These are phyloP conservation scores for Alternaria sp. DNA, from an alignment of 2,329 filamentous ascomycete genomes.

Conservation along the genomic window DNA sequence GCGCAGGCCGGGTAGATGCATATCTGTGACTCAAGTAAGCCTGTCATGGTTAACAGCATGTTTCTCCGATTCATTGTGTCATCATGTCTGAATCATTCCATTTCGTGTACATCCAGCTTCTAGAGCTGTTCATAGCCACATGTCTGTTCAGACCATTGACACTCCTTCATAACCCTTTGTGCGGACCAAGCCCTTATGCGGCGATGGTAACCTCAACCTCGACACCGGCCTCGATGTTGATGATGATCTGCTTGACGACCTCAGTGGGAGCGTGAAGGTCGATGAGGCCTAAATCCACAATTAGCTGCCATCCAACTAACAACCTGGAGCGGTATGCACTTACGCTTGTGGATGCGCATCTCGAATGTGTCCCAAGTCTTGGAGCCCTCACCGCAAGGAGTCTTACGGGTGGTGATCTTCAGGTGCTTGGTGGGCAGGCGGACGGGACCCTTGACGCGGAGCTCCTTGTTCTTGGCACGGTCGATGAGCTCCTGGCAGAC, in stretches of 20 bases:
- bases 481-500: conserved; percentile 98
- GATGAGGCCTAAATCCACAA: conserved; percentile 68
- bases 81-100: conserved; percentile 33
- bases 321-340: neutral
- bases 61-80: neutral
- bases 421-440: conserved; percentile 97
- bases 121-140: conserved; percentile 41
- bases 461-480: conserved; percentile 97
- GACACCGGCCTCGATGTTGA: conserved; percentile 94
- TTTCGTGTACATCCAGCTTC: conserved; percentile 33
- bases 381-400: conserved; percentile 98
- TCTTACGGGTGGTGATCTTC: conserved; percentile 98
- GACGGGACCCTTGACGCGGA: conserved; percentile 97
- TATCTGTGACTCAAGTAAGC: neutral
- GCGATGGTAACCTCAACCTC: conserved; percentile 94
- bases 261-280: conserved; percentile 98
- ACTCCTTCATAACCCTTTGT: conserved; percentile 24
- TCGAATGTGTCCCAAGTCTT: conserved; percentile 99
- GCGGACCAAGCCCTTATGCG: conserved; percentile 63
- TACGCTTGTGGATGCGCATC: conserved; percentile 98
- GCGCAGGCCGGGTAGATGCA: no score
- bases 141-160: conserved; percentile 21
- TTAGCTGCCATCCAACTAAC: conserved; percentile 2
- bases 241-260: conserved; percentile 95
- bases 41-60: neutral